A percentile compares a stretch with the other conserved stretches of the same genome.
Evolutionary conservation across 108 stramenopile species (phyloP).

Genomic region (Poteriospumella lacustris): DNA sequence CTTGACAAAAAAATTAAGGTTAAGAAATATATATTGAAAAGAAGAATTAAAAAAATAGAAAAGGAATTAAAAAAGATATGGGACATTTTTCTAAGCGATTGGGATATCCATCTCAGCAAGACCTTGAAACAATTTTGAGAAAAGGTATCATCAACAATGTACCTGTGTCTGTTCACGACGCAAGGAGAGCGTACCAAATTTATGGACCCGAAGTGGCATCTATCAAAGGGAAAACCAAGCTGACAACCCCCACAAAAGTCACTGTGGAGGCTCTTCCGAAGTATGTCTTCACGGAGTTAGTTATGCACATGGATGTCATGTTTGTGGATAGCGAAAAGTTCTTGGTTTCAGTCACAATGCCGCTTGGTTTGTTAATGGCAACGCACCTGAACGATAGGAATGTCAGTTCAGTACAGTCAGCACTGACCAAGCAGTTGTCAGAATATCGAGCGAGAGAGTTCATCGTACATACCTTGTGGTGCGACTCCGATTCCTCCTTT

Average conservation of each 20-base stretch:
- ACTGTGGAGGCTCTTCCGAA: neutral
- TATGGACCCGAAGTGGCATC: neutral
- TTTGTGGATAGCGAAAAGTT: neutral
- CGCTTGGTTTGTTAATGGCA: neutral
- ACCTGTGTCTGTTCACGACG: neutral
- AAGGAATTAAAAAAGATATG: too few species aligned
- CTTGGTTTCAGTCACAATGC: neutral
- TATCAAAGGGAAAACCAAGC: neutral
- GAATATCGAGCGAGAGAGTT: neutral
- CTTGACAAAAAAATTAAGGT: too few species aligned
- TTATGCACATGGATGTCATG: neutral
- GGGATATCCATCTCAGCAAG: too few species aligned
- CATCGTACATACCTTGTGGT: neutral
- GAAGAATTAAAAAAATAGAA: neutral
- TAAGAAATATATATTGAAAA: neutral
- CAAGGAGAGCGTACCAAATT: neutral
- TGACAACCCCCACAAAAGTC: neutral
- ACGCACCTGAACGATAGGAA: neutral
- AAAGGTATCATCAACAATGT: neutral
- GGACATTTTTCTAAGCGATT: too few species aligned
- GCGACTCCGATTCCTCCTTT: neutral
- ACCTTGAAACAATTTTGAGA: too few species aligned
- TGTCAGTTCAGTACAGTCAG: neutral
- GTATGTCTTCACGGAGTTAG: neutral
- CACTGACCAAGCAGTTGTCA: neutral